Base-by-base conservation (phyloP, 768 basidiomycete species). In the Astraeus odoratus region DNA sequence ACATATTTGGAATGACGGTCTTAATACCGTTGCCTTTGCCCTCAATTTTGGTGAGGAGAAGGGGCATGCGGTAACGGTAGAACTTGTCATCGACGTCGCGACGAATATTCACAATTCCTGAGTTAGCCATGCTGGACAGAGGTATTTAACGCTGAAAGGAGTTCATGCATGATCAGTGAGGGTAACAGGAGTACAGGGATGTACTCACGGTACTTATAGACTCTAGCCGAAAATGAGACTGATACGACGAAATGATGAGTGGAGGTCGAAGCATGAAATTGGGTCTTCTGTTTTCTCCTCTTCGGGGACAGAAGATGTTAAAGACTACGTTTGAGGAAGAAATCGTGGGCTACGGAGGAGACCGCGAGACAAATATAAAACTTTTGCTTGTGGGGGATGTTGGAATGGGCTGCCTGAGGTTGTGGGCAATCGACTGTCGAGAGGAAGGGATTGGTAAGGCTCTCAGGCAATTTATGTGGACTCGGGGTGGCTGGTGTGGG, bases 1-100 rank as follows among this genome's bases (percentile, higher is more conserved):
- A 80, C 92, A 99, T 97, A 70, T 99, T 99, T 16, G 94, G 94
- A 43, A 97, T 71, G 60, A 99, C 94, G 37, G 96, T 99, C 74
- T 99, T 99, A 71, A 99, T 98, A 58, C 96, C 96, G 65, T 99
- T 99, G 49, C 96, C 96, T 67, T 93, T 94, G 58, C 96, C 96
- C 71, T 99, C 96, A 27, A 98, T 93, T 74, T 98, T 98, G 51
- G 87, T 95, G 52, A 80, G 76, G 51, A 99, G 79, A 48, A 93
- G 64, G 45, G 96, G 96, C 96, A 99, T 99, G 53, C 91, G 87
- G 77, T 93, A 93, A 55, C 90, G 90, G 66, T 94, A 94, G 65
- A 93, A 94, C 68, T 90, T 90, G 75, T 95, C 90, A 70, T 92
- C 88, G 73, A 94, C 89, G 71, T 94, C 91, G 57, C 91, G 87